These are phyloP conservation scores for Starmera pachycereana DNA, from an alignment of 805 yeast species.

Conservation along the genomic window DNA sequence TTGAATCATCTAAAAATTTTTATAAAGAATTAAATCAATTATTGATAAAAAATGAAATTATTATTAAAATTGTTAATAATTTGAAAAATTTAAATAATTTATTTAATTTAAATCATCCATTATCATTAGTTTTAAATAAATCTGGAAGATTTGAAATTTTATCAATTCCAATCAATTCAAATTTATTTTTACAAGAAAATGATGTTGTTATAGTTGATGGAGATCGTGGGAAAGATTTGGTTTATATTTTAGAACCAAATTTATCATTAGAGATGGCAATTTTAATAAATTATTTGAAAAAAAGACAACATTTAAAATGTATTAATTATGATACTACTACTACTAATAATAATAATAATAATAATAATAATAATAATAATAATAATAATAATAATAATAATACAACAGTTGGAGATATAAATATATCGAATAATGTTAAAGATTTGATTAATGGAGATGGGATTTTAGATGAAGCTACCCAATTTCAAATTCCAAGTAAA, in stretches of 20 bases:
- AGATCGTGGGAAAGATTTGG: slow-evolving; percentile 75
- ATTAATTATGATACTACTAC: slow-evolving; percentile 12
- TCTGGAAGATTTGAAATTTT: slow-evolving; percentile 62
- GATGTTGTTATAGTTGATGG: slow-evolving; percentile 77
- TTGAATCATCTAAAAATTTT: slow-evolving; percentile 27
- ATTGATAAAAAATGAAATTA: slow-evolving; percentile 23
- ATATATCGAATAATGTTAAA: slow-evolving; percentile 12
- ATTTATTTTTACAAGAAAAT: slow-evolving; percentile 42
- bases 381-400: slow-evolving; percentile 2
- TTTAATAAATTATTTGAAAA: slow-evolving; percentile 63
- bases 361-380: not conserved
- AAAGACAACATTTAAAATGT: slow-evolving; percentile 56
- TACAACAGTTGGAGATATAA: not conserved
- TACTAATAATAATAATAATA: not conserved
- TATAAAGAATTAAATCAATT: slow-evolving; percentile 24
- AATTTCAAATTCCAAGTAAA: slow-evolving; percentile 62
- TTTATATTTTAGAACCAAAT: slow-evolving; percentile 57
- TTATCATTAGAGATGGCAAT: slow-evolving; percentile 57
- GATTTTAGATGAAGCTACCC: slow-evolving; percentile 28
- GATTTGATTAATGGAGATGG: slow-evolving; percentile 16
- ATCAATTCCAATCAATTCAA: slow-evolving; percentile 56
- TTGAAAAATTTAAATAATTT: slow-evolving; percentile 19
- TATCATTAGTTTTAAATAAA: slow-evolving; percentile 42
- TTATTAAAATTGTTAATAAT: slow-evolving; percentile 12
- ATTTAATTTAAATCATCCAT: slow-evolving; percentile 17